These are phyloP conservation scores for Moesziomyces globuligerus DNA, from an alignment of 1,284 basidiomycete species.

Conservation along the genomic window DNA sequence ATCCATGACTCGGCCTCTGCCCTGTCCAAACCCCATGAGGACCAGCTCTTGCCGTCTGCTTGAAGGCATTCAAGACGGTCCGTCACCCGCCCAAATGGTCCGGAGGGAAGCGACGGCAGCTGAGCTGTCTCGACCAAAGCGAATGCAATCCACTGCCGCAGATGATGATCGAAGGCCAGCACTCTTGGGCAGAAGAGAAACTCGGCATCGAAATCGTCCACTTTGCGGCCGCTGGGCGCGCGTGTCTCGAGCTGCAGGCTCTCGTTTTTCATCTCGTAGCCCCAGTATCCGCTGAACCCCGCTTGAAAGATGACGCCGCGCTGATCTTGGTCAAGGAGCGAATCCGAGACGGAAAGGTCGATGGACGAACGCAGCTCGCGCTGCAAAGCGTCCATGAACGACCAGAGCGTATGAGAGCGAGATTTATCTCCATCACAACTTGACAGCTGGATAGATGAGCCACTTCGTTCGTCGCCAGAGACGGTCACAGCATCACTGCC, in stretches of 20 bases:
- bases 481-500: conserved; percentile 10
- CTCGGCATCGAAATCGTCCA: conserved; percentile 65
- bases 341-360: neutral
- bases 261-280: conserved; percentile 73
- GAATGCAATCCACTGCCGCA: conserved; percentile 68
- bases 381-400: conserved; percentile 54
- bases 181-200: conserved; percentile 68
- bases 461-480: conserved; percentile 10
- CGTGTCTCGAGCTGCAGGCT: conserved; percentile 59
- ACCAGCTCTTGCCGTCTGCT: conserved; percentile 17
- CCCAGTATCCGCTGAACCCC: conserved; percentile 72
- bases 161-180: conserved; percentile 68
- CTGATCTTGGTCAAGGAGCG: conserved; percentile 6
- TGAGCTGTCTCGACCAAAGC: conserved; percentile 43
- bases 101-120: neutral
- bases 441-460: conserved; percentile 1
- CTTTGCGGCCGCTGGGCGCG: conserved; percentile 2
- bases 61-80: conserved; percentile 17
- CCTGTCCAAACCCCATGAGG: conserved; percentile 8
- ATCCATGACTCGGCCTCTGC: conserved; percentile 30
- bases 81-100: conserved; percentile 5
- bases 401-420: conserved; percentile 45
- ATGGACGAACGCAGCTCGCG: conserved; percentile 25
- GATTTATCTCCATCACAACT: no score
- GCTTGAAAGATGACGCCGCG: conserved; percentile 66